These are phyloP conservation scores for Luzula sylvatica DNA, from an alignment of 176 grass and related monocot species.

Conservation along the genomic window DNA sequence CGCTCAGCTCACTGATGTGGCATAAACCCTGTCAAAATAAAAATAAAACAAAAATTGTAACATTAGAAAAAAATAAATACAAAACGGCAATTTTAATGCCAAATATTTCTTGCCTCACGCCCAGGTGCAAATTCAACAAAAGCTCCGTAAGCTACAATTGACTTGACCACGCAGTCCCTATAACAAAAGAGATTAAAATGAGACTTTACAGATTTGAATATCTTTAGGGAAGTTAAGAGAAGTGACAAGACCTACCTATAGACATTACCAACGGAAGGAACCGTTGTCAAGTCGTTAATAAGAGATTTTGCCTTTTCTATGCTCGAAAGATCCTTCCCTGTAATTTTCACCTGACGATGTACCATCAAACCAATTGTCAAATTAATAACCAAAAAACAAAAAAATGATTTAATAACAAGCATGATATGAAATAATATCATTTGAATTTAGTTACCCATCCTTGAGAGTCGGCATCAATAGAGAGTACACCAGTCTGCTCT, in stretches of 20 bases:
- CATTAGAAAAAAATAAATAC: slow-evolving; percentile 7
- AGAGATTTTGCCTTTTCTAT: slow-evolving; percentile 87
- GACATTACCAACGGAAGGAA: slow-evolving; percentile 88
- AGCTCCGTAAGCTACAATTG: slow-evolving; percentile 76
- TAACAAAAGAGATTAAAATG: neutral
- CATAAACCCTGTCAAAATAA: slow-evolving; percentile 63
- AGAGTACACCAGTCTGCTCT: slow-evolving; percentile 80
- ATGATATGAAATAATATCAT: no score
- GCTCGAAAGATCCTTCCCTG: slow-evolving; percentile 58
- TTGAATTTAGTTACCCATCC: slow-evolving; percentile 49
- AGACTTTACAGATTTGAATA: neutral
- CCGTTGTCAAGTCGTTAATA: slow-evolving; percentile 86
- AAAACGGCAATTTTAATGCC: slow-evolving; percentile 5
- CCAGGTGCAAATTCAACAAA: slow-evolving; percentile 99
- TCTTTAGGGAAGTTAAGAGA: no score
- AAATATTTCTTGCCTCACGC: slow-evolving; percentile 45
- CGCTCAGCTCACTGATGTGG: slow-evolving; percentile 92
- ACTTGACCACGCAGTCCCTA: slow-evolving; percentile 86
- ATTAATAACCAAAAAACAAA: neutral
- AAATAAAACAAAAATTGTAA: slow-evolving; percentile 13
- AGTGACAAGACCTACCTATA: slow-evolving; percentile 47
- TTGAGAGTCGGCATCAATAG: slow-evolving; percentile 71
- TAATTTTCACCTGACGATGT: slow-evolving; percentile 88
- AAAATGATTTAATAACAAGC: neutral
- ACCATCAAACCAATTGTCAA: slow-evolving; percentile 8